A percentile compares a stretch with the other conserved stretches of the same genome.
These are phyloP conservation scores for Stagonosporopsis chrysanthemi DNA, from an alignment of 2,329 filamentous ascomycete genomes.

Conservation along the genomic window DNA sequence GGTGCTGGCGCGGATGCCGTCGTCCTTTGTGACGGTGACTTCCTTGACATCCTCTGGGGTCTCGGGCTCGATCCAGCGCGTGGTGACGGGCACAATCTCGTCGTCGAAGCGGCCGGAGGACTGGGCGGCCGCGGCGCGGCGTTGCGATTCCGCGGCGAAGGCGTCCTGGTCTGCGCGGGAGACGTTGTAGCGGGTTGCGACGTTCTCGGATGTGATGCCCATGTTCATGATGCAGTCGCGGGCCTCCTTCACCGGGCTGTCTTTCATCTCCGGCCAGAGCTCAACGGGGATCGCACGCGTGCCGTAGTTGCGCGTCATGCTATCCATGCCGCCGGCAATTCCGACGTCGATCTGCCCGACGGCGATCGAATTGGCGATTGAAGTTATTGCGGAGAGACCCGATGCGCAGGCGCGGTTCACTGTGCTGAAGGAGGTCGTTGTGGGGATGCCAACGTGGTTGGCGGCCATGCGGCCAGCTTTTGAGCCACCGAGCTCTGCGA, in stretches of 20 bases:
- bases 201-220: conserved; percentile 90
- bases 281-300: conserved; percentile 82
- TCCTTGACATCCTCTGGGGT: conserved; percentile 57
- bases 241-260: conserved; percentile 71
- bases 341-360: conserved; percentile 75
- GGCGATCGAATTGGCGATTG: conserved; percentile 77
- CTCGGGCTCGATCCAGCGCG: conserved; percentile 71
- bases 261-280: conserved; percentile 76
- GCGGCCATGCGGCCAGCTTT: conserved; percentile 93
- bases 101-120: conserved; percentile 72
- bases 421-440: conserved; percentile 79
- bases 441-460: conserved; percentile 80
- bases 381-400: conserved; percentile 77
- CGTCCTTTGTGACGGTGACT: conserved; percentile 77
- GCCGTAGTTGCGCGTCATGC: conserved; percentile 93
- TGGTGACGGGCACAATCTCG: conserved; percentile 83
- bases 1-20: conserved; percentile 77
- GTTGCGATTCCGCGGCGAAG: conserved; percentile 79
- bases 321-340: conserved; percentile 91
- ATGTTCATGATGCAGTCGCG: conserved; percentile 92
- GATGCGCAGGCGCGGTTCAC: conserved; percentile 88
- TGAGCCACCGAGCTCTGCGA: conserved; percentile 87
- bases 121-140: conserved; percentile 74
- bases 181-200: conserved; percentile 78
- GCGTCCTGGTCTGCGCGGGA: conserved; percentile 79